Percentiles rank a stretch among this genome's conserved stretches.
These are phyloP conservation scores for Grosmannia serpens DNA, from an alignment of 2,329 filamentous ascomycete genomes.

Conservation along the genomic window DNA sequence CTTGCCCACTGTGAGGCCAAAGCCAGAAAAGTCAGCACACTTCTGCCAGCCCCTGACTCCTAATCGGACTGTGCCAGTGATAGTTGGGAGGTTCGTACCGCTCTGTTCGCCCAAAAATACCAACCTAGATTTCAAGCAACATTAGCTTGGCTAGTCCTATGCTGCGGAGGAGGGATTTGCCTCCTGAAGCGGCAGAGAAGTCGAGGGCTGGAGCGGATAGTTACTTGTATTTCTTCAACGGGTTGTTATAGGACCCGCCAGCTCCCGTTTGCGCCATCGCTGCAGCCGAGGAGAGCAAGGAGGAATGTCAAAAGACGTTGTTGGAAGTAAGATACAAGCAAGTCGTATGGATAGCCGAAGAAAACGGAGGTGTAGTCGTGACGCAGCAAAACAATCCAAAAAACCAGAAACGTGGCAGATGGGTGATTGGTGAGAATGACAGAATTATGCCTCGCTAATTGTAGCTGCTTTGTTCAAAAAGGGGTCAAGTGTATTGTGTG, in stretches of 20 bases:
- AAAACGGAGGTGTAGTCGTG: background rate
- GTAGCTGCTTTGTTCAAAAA: background rate
- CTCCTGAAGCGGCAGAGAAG: background rate
- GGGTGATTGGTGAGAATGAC: background rate
- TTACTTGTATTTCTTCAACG: constrained; percentile 99
- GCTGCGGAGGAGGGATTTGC: background rate
- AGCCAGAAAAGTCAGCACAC: constrained; percentile 1
- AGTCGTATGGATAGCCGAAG: background rate
- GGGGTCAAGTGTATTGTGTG: background rate
- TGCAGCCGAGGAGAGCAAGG: background rate
- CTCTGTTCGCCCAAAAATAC: constrained; percentile 98
- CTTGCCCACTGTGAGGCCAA: constrained; percentile 66
- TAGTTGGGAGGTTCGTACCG: constrained; percentile 44
- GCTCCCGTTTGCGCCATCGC: constrained; percentile 66
- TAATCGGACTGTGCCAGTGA: background rate
- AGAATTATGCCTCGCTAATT: background rate
- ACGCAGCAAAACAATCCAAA: background rate
- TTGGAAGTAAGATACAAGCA: background rate
- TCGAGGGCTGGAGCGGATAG: background rate
- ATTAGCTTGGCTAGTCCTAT: constrained; percentile 1
- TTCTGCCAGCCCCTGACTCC: background rate
- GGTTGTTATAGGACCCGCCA: constrained; percentile 90
- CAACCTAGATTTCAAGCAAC: constrained; percentile 43
- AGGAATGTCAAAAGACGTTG: background rate
- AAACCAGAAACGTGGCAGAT: background rate